Conservation (phyloP, 164 flowering plant genomes). For the Vitis vinifera region ASM3070453v1 NC_081808.1:23919501-23920000, state of each 20-base stretch:
- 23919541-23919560: no score
- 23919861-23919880: neutral
- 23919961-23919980: slow-evolving; percentile 2
- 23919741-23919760: neutral
- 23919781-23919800: neutral
- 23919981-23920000: neutral
- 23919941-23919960: slow-evolving; percentile 4
- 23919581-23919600: no score
- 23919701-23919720: neutral
- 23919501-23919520: no score
- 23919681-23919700: no score
- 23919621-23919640: no score
- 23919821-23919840: neutral
- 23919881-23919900: neutral
- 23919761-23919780: slow-evolving; percentile 7
- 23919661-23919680: no score
- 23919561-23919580: no score
- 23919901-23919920: neutral
- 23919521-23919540: no score
- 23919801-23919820: slow-evolving; percentile 9
- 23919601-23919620: no score
- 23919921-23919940: neutral
- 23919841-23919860: neutral
- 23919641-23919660: no score
- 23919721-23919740: slow-evolving; percentile 8